Evolutionary conservation across 441 rosid species (phyloP).

Genomic region (Bruguiera hainesii): DNA sequence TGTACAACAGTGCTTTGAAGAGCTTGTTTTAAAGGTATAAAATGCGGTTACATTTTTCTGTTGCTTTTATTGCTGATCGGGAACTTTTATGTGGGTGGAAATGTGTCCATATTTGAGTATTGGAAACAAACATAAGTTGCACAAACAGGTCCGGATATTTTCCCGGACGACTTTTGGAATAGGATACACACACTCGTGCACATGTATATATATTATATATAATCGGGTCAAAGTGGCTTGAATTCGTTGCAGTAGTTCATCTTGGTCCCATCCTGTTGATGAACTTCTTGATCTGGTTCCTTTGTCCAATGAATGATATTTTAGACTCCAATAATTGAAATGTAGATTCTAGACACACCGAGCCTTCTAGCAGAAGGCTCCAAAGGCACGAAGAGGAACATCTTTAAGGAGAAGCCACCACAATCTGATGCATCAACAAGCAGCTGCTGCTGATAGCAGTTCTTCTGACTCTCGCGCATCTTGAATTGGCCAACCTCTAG

Average conservation of each 20-base stretch:
- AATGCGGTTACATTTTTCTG: not conserved
- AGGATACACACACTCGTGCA: too few relatives aligned
- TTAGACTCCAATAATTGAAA: too few relatives aligned
- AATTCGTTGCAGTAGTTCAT: too few relatives aligned
- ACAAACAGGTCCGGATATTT: not conserved
- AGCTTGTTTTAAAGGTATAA: slow-evolving; percentile 50
- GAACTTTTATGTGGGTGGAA: too few relatives aligned
- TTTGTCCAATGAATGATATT: too few relatives aligned
- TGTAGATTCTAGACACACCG: slow-evolving; percentile 53
- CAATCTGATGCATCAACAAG: slow-evolving; percentile 31
- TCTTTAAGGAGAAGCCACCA: slow-evolving; percentile 40
- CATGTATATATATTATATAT: too few relatives aligned
- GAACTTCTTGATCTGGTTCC: too few relatives aligned
- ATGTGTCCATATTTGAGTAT: not conserved
- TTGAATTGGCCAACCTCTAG: not conserved
- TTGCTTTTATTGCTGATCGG: not conserved
- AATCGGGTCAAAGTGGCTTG: too few relatives aligned
- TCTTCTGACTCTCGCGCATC: not conserved
- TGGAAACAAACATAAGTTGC: not conserved
- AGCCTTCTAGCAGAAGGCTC: slow-evolving; percentile 49
- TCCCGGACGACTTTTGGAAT: too few relatives aligned
- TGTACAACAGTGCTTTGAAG: slow-evolving; percentile 54
- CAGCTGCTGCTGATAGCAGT: slow-evolving; percentile 38
- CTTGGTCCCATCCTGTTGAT: too few relatives aligned
- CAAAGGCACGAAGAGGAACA: slow-evolving; percentile 41